Base-by-base conservation (phyloP, 495 filamentous ascomycete species). In the Cairneyella variabilis region DNA sequence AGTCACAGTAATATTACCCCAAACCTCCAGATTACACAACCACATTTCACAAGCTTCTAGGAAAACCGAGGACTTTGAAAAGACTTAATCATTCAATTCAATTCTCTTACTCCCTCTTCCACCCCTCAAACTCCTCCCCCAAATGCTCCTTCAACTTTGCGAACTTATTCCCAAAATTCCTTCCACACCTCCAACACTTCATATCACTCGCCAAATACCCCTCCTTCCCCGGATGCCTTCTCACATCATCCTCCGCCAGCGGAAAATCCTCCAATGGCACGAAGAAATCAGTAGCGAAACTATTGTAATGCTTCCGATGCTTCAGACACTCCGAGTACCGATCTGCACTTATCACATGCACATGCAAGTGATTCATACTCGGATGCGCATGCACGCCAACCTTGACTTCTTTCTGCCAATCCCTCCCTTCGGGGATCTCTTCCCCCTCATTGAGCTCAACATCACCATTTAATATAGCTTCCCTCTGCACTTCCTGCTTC, bases 291-390 rank as follows among this genome's bases (percentile, higher is more conserved):
- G 90, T 96, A 18, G 82, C 77, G 69, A 98, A 97, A 58, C 83
- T 89, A 64, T 91, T 91, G 69, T 97, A 97, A 71, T 98, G 93
- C 64, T 91, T 95, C 49, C 79, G 71, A 63, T 91, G 83, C 69
- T 86, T 89, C 62, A 96, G 57, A 22, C 72, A 76, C 27, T 83
- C 78, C 39, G 83, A 88, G 49, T 78, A 70, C 64, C 84, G 77
- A 66, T 98, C 93, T 26, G 75, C 69, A 16, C 84, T 83, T 26
- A 98, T 65, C 30, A 98, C 81, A 69, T 98, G 93, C 16, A 98
- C 76, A 67, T 98, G 93, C 49, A 98, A 67, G 69, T 97, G 89
- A 48, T 82, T 84, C 93, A 98, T 96, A 17, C 81, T 87, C n/a
- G 93, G 93, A 50, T 82, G 76, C 2, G 88, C 86, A 70, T 98